Conservation (phyloP, 768 basidiomycete genomes). For the Termitomyces sp. region DNA sequence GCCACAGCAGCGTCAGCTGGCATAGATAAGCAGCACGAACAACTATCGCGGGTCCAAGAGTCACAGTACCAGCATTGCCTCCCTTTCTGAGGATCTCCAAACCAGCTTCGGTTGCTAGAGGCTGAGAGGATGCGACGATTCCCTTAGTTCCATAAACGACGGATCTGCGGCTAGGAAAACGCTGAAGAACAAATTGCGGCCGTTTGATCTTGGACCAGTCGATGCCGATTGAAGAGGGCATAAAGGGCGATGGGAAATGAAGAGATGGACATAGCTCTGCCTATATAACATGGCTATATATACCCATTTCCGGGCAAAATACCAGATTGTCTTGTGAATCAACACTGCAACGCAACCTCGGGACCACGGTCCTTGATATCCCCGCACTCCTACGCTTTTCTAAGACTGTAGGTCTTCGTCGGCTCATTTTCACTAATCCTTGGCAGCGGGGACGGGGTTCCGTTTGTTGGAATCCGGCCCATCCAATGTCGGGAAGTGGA, state of each 20-base stretch:
- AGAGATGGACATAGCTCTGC: not conserved
- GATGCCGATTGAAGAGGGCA: constrained; percentile 31
- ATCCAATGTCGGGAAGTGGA: not conserved
- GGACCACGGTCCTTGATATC: not conserved
- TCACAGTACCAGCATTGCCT: constrained; percentile 81
- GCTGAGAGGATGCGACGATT: constrained; percentile 84
- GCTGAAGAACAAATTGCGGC: constrained; percentile 59
- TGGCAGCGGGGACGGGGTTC: constrained; percentile 1
- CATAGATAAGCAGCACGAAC: not conserved
- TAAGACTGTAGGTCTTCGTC: not conserved
- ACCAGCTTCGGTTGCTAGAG: constrained; percentile 87
- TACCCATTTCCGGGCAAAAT: not conserved
- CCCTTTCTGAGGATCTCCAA: constrained; percentile 88
- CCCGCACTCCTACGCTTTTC: not conserved
- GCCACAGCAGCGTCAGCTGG: constrained; percentile 93
- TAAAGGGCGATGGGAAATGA: constrained; percentile 10
- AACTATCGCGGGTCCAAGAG: not conserved
- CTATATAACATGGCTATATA: not conserved
- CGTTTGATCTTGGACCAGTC: constrained; percentile 62
- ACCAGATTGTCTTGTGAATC: not conserved
- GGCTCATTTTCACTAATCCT: not conserved
- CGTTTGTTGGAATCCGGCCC: not conserved
- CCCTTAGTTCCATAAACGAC: constrained; percentile 87
- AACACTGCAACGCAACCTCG: not conserved
- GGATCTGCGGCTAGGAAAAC: constrained; percentile 80